These are phyloP conservation scores for Vitis rupestris DNA, from an alignment of 164 flowering plant species.

Conservation along the genomic window DNA sequence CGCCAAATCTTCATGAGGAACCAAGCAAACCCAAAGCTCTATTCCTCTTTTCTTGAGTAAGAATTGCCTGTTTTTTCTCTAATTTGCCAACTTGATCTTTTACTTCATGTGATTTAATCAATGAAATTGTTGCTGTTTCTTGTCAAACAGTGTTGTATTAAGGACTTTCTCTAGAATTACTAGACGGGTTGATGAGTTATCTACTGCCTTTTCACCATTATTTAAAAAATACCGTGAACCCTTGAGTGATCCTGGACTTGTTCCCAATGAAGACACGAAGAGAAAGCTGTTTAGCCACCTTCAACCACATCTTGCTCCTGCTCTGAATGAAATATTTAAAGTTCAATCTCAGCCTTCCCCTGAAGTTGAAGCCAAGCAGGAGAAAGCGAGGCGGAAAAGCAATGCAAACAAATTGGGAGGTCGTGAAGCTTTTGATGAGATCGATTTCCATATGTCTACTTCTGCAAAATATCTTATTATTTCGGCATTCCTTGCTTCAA, in stretches of 20 bases:
- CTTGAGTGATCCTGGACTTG: slow-evolving; percentile 40
- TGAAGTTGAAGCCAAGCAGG: slow-evolving; percentile 31
- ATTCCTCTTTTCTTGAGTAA: slow-evolving; percentile 87
- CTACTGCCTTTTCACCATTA: slow-evolving; percentile 53
- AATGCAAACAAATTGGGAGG: slow-evolving; percentile 28
- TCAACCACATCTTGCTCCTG: slow-evolving; percentile 53
- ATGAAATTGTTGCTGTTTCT: slow-evolving; percentile 12
- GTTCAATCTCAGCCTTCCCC: slow-evolving; percentile 33
- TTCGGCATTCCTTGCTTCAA: slow-evolving; percentile 95
- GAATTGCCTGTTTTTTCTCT: slow-evolving; percentile 19
- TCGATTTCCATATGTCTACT: slow-evolving; percentile 80
- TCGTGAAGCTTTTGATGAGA: slow-evolving; percentile 34
- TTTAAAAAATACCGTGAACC: slow-evolving; percentile 76
- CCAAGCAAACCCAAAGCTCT: slow-evolving; percentile 64
- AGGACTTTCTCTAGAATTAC: slow-evolving; percentile 77
- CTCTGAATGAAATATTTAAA: slow-evolving; percentile 66
- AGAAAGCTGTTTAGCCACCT: slow-evolving; percentile 65
- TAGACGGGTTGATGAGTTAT: slow-evolving; percentile 69
- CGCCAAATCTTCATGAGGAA: slow-evolving; percentile 66
- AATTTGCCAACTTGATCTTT: not conserved
- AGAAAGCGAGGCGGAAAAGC: slow-evolving; percentile 30
- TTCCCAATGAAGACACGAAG: slow-evolving; percentile 65
- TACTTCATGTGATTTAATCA: not conserved
- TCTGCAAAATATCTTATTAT: slow-evolving; percentile 96
- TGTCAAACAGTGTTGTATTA: slow-evolving; percentile 58